Conservation (phyloP, 805 yeast species). For the Saccharomycopsis fodiens region DNA sequence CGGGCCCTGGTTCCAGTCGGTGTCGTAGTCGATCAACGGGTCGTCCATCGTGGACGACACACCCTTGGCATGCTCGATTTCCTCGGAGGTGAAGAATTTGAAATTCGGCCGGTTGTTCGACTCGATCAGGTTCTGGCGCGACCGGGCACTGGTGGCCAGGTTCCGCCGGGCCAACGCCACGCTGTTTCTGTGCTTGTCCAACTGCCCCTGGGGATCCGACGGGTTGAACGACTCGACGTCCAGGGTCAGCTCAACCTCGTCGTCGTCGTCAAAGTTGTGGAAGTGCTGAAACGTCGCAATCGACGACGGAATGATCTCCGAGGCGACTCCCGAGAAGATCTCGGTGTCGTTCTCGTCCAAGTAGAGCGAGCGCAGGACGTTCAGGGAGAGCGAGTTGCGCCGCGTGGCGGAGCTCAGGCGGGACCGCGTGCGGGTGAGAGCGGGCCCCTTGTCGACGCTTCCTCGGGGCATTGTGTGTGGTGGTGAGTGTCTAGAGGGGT, state of each 20-base stretch:
- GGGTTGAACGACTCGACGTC: background rate
- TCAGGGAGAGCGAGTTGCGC: slow-evolving; percentile 13
- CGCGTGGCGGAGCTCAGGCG: slow-evolving; percentile 16
- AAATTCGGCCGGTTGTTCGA: slow-evolving; percentile 36
- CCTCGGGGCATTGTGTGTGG: slow-evolving; percentile 8
- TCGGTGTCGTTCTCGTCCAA: slow-evolving; percentile 55
- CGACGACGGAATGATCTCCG: slow-evolving; percentile 70
- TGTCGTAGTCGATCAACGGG: slow-evolving; percentile 61
- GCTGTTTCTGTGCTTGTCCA: slow-evolving; percentile 25
- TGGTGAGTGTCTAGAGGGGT: too few relatives aligned
- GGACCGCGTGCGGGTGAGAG: slow-evolving; percentile 12
- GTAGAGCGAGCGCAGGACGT: slow-evolving; percentile 8
- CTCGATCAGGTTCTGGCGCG: slow-evolving; percentile 29
- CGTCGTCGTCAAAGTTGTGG: slow-evolving; percentile 35
- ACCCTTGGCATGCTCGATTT: slow-evolving; percentile 83
- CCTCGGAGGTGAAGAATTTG: slow-evolving; percentile 75
- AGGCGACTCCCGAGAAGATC: slow-evolving; percentile 71
- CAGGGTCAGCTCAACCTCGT: slow-evolving; percentile 16
- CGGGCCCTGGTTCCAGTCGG: slow-evolving; percentile 54
- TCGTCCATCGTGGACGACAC: slow-evolving; percentile 64
- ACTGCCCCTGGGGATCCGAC: background rate
- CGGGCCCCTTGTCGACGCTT: slow-evolving; percentile 9
- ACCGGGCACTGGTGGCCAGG: slow-evolving; percentile 20
- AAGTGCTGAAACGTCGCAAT: slow-evolving; percentile 71
- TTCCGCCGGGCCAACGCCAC: slow-evolving; percentile 25